Percentiles rank a stretch among this genome's conserved stretches.
phyloP scores from a whole-genome alignment of 2,329 filamentous ascomycete species.

The Didymella pomorum region DNA sequence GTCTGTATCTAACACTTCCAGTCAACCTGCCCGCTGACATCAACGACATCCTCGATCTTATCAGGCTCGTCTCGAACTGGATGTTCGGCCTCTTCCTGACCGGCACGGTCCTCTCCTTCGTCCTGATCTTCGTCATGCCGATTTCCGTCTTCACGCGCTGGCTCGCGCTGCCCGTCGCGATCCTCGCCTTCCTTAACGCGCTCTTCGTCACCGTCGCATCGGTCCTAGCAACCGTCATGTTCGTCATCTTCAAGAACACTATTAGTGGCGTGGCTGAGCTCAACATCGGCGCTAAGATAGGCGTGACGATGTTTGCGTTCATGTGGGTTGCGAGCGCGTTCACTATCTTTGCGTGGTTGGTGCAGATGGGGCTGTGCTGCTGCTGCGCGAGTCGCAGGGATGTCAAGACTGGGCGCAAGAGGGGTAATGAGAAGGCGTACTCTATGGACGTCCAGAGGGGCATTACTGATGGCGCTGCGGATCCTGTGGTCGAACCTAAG shows the following conservation, averaged over 20 bases:
- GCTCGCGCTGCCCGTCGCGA: slow-evolving; percentile 70
- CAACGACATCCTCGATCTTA: slow-evolving; percentile 74
- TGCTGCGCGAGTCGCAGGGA: slow-evolving; percentile 71
- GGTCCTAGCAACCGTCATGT: slow-evolving; percentile 83
- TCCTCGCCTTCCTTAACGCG: slow-evolving; percentile 72
- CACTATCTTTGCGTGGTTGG: slow-evolving; percentile 70
- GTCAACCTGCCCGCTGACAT: slow-evolving; percentile 80
- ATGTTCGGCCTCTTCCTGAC: slow-evolving; percentile 91
- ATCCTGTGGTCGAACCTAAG: slow-evolving; percentile 11
- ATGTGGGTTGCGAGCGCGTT: slow-evolving; percentile 84
- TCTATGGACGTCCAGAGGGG: slow-evolving; percentile 24
- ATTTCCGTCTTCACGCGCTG: slow-evolving; percentile 62
- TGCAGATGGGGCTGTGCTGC: slow-evolving; percentile 80
- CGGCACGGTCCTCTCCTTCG: slow-evolving; percentile 72
- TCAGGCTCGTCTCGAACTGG: slow-evolving; percentile 76
- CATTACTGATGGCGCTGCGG: slow-evolving; percentile 8
- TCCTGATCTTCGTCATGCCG: slow-evolving; percentile 72
- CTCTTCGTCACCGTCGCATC: slow-evolving; percentile 74
- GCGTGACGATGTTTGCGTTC: slow-evolving; percentile 79
- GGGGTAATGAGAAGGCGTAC: slow-evolving; percentile 51
- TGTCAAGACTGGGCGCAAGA: slow-evolving; percentile 58
- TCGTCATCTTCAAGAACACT: slow-evolving; percentile 79
- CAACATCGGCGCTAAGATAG: slow-evolving; percentile 77
- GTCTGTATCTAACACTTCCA: slow-evolving; percentile 17
- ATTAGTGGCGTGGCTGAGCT: slow-evolving; percentile 74